Base-by-base conservation (phyloP, 176 grass and related monocot species). In the Coix lacrymajobi region DNA sequence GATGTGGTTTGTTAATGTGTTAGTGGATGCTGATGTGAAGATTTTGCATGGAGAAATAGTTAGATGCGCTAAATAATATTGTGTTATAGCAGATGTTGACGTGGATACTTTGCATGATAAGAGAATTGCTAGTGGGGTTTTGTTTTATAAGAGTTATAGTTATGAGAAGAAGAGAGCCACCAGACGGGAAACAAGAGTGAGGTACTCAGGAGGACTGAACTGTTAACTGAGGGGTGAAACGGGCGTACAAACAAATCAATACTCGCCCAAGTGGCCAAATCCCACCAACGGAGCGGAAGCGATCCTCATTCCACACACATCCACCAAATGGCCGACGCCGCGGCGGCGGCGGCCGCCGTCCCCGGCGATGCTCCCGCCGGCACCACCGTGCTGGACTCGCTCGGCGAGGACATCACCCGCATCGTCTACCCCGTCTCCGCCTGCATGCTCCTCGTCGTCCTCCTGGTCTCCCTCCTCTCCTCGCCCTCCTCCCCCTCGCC, bases 381-480 rank as follows among this genome's bases (percentile, higher is more conserved):
- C 69, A 20, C 30, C 61, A 79, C 69, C 84, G 46, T 98, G 48
- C 92, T 98, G 64, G 90, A 94, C 62, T 62, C 73, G 4, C 84
- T 98, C 24, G 95, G 95, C 37, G 90, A 92, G 84, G 92, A 91
- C 67, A 75, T 98, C 49, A 85, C 90, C 65, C 95, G 95, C 51
- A 98, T 98, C 90, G 84, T 98, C 52, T 85, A 76, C 72, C 95
- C 95, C 1, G 95, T 98, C 32, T 98, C 95, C 77, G 82, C 85
- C 78, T 98, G 92, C 80, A 98, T 98, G 95, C 71, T 98, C 78
- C 91, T 98, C 37, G 92, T 98, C 61, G 95, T 98, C 32, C 87
- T 98, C 78, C 95, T 98, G 52, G 92, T 98, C 79, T 91, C 90
- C 71, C 81, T 81, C 63, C 92, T 97, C 66, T 82, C 90, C 61